These are phyloP conservation scores for Aspergillus indologenus DNA, from an alignment of 495 filamentous ascomycete genomes.

Conservation along the genomic window DNA sequence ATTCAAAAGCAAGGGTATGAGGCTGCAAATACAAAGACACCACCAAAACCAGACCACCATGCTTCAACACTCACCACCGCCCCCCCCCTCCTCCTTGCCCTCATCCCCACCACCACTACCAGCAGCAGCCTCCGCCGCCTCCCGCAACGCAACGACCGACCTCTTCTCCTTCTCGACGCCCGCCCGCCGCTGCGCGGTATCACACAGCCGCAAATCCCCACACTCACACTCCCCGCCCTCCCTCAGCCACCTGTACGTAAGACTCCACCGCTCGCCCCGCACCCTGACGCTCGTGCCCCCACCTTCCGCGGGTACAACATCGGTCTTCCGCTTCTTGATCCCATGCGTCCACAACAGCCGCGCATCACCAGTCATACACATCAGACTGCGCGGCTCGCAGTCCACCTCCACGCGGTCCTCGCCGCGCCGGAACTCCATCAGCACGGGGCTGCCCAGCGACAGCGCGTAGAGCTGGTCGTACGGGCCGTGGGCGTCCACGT, in stretches of 20 bases:
- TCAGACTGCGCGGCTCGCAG: conserved; percentile 35
- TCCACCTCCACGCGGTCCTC: conserved; percentile 33
- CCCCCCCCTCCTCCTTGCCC: neutral
- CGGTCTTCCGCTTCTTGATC: conserved; percentile 41
- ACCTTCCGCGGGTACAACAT: conserved; percentile 27
- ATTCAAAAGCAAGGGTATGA: too few relatives aligned
- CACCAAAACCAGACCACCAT: too few relatives aligned
- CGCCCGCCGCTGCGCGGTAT: conserved; percentile 34
- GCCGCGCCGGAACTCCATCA: conserved; percentile 37
- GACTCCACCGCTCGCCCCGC: conserved; percentile 36
- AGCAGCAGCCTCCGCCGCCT: conserved; percentile 16
- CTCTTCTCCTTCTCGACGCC: conserved; percentile 41
- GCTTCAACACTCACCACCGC: conserved; percentile 8
- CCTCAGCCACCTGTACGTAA: conserved; percentile 41
- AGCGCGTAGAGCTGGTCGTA: conserved; percentile 44
- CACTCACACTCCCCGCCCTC: conserved; percentile 36
- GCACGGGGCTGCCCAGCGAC: conserved; percentile 33
- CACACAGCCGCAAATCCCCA: conserved; percentile 37
- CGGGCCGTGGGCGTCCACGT: conserved; percentile 37
- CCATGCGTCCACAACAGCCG: conserved; percentile 44
- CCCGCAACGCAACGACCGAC: conserved; percentile 21
- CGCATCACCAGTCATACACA: conserved; percentile 36
- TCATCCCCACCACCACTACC: neutral
- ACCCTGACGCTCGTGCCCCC: conserved; percentile 22
- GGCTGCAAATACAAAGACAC: too few relatives aligned